A percentile compares a stretch with the other conserved stretches of the same genome.
These are phyloP conservation scores for Eimeria zaria DNA, from an alignment of 169 alveolate genomes.

Conservation along the genomic window DNA sequence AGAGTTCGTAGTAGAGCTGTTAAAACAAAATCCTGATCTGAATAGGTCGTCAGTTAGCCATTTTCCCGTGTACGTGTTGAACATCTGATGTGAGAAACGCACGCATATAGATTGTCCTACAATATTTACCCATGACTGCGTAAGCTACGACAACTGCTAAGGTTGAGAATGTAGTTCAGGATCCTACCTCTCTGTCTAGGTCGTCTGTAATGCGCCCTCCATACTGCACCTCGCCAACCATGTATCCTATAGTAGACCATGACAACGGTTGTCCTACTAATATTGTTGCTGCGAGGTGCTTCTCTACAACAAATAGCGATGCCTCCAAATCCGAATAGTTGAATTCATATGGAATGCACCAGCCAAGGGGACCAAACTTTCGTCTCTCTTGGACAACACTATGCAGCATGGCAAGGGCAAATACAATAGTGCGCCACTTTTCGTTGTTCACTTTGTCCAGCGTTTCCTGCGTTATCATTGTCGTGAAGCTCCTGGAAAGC, in stretches of 20 bases:
- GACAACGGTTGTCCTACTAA: slow-evolving; percentile 92
- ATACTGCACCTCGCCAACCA: slow-evolving; percentile 98
- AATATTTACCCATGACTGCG: neutral
- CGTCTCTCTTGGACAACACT: slow-evolving; percentile 95
- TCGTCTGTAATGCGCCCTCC: slow-evolving; percentile 99
- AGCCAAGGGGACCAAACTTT: slow-evolving; percentile 97
- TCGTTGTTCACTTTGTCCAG: slow-evolving; percentile 97
- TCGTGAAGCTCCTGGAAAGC: slow-evolving; percentile 96
- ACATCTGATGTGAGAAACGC: slow-evolving; percentile 79
- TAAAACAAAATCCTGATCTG: slow-evolving; percentile 86
- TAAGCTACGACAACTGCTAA: neutral
- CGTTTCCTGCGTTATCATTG: slow-evolving; percentile 95
- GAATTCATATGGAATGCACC: slow-evolving; percentile 99
- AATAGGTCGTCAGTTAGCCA: slow-evolving; percentile 88
- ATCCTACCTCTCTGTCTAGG: slow-evolving; percentile 95
- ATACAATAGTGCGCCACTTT: slow-evolving; percentile 97
- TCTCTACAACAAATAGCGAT: slow-evolving; percentile 96
- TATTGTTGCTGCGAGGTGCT: slow-evolving; percentile 95
- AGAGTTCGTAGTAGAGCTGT: slow-evolving; percentile 83
- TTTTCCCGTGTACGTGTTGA: slow-evolving; percentile 96
- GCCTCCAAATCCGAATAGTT: slow-evolving; percentile 98
- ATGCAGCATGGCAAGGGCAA: slow-evolving; percentile 95
- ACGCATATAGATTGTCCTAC: neutral
- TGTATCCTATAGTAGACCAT: slow-evolving; percentile 96
- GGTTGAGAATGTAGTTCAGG: neutral